A percentile compares a stretch with the other conserved stretches of the same genome.
phyloP scores from a whole-genome alignment of 305 asterid genomes.

The Stenogyne calaminthoides region DNA sequence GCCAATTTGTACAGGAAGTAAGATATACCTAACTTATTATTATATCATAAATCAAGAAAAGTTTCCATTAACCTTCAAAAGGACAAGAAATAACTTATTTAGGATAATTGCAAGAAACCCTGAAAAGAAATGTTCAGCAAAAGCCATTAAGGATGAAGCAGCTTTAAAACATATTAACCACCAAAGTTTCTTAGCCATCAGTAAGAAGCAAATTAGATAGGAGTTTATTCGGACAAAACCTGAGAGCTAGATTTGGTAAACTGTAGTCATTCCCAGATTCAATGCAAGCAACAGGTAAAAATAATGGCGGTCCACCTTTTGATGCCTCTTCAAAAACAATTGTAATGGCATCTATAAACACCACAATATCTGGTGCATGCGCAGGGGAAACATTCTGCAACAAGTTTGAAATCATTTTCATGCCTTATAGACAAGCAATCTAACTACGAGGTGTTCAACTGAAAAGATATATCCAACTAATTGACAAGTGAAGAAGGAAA shows the following conservation, averaged over 20 bases:
- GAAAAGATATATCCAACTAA: constrained; percentile 6
- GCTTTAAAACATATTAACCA: constrained; percentile 17
- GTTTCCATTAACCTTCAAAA: constrained; percentile 17
- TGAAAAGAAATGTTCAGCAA: not conserved
- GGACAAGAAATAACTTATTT: constrained; percentile 16
- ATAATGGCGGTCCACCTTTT: constrained; percentile 74
- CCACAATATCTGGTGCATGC: constrained; percentile 72
- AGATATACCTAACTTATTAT: constrained; percentile 1
- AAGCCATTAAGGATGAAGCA: constrained; percentile 23
- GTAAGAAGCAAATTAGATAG: constrained; percentile 19
- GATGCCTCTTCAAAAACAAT: constrained; percentile 91
- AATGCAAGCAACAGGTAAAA: constrained; percentile 78
- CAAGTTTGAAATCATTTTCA: constrained; percentile 29
- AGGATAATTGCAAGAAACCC: not conserved
- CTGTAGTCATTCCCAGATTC: constrained; percentile 84
- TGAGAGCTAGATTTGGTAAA: constrained; percentile 89
- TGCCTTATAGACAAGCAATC: constrained; percentile 16
- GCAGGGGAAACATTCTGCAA: constrained; percentile 91
- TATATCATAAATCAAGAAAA: constrained; percentile 13
- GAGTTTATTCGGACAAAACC: constrained; percentile 48
- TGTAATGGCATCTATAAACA: constrained; percentile 84
- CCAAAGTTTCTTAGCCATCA: constrained; percentile 15
- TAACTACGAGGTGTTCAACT: not conserved
- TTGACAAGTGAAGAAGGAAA: not conserved
- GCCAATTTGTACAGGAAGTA: not conserved